Conservation (phyloP, 1,139 yeast species). For the Yamadazyma dushanensis region DNA sequence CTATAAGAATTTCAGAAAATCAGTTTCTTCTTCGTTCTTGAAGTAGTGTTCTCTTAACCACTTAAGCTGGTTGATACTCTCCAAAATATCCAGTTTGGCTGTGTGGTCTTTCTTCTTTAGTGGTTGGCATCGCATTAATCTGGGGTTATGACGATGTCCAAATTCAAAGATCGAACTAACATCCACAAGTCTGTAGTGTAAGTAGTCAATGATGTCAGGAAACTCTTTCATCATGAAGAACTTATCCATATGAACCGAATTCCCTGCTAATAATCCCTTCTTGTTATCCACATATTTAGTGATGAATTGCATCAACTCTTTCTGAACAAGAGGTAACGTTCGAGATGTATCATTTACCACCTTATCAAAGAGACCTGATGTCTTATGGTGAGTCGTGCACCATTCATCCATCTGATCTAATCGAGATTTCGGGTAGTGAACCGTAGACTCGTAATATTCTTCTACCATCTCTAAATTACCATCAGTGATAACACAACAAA, state of each 20-base stretch:
- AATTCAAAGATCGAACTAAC: constrained; percentile 84
- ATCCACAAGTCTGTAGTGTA: constrained; percentile 85
- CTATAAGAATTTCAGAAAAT: background rate
- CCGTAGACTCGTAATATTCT: constrained; percentile 69
- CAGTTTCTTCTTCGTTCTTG: constrained; percentile 23
- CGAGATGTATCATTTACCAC: constrained; percentile 56
- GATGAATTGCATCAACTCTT: constrained; percentile 63
- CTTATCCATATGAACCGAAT: constrained; percentile 89
- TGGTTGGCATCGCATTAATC: constrained; percentile 57
- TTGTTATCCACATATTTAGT: constrained; percentile 51
- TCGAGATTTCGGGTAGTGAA: constrained; percentile 65
- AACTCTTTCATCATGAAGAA: constrained; percentile 81
- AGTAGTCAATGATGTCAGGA: constrained; percentile 68
- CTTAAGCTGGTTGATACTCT: constrained; percentile 78
- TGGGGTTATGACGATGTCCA: constrained; percentile 74
- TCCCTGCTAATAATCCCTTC: constrained; percentile 80
- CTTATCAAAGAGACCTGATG: constrained; percentile 74
- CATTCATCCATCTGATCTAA: constrained; percentile 80
- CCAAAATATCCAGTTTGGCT: constrained; percentile 83
- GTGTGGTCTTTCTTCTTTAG: constrained; percentile 72
- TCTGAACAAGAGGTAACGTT: constrained; percentile 60
- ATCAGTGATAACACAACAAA: constrained; percentile 89
- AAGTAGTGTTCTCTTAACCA: constrained; percentile 76
- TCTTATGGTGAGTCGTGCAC: constrained; percentile 80
- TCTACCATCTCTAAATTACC: constrained; percentile 71